Evolutionary conservation across 2,329 filamentous ascomycete genomes (phyloP), one percentile per base, ranked within the genome.

Genomic region (Incumbomyces lentus): DNA sequence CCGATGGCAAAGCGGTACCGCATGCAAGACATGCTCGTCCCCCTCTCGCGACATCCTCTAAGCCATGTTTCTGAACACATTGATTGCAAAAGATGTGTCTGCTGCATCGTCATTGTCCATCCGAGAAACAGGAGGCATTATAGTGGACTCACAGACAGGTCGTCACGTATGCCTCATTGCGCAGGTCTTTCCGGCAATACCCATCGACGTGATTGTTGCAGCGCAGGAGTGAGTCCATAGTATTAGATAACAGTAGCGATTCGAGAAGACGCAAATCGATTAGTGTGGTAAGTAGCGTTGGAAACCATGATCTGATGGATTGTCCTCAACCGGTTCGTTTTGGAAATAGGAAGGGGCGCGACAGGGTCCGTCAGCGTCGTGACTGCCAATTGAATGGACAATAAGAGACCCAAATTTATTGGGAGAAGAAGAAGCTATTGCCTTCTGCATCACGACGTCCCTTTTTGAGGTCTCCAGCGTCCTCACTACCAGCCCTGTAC

Each of bases 401-500:
- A 7, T n/a, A n/a, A n/a, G n/a, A n/a, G n/a, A n/a, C 19, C 14
- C n/a, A 16, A 2, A 6, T 16, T 44, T 40, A 50, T 44, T 40
- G 48, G 13, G 52, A 75, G 62, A 88, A 90, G 72, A 98, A 98
- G 64, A 95, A 95, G 0, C 86, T 80, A 65, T 98, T 98, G 11
- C 92, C 92, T 46, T 87, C 82, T 11, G 77, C 76, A 67, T 98
- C 92, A 59, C 87, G 84, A 57, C 86, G 78, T 55, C 49, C 86
- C 79, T 53, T 72, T 75, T 59, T 79, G 76, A 68, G 94, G 52
- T 69, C 63, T 49, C 67, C 63, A 8, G 8, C 4, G 53, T 70
- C 94, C 58, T 95, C 85, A 64, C 84, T 86, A 51, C 86, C 86
- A 0, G 88, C 84, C 55, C 95, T 89, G 63, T 94, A 98, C 52